phyloP scores from a whole-genome alignment of 352 stramenopile genomes.

The Pythium phragmitis region DNA sequence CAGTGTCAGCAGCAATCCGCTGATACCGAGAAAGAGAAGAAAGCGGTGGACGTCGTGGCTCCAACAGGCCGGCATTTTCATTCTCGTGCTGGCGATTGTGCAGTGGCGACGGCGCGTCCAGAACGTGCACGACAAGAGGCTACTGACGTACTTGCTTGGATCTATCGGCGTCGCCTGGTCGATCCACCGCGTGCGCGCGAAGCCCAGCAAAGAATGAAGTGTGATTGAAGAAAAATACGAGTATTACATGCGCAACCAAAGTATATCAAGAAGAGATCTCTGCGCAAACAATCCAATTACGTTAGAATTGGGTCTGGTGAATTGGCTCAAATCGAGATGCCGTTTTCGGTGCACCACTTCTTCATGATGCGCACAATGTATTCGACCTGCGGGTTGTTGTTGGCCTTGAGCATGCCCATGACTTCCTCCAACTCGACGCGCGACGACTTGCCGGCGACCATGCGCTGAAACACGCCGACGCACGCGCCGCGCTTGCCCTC shows the following conservation, averaged over 20 bases:
- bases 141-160: conserved; percentile 61
- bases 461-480: conserved; percentile 93
- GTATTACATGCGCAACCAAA: background rate
- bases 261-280: background rate
- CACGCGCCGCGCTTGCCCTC: conserved; percentile 95
- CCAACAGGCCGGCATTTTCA: conserved; percentile 30
- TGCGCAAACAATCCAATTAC: background rate
- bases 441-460: conserved; percentile 89
- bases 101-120: conserved; percentile 51
- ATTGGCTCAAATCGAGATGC: conserved; percentile 62
- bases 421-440: conserved; percentile 91
- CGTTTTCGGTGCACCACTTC: conserved; percentile 93
- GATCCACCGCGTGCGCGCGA: conserved; percentile 47
- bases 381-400: conserved; percentile 94
- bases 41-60: conserved; percentile 27
- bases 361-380: conserved; percentile 96
- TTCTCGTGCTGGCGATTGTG: conserved; percentile 40
- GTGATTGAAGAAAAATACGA: background rate
- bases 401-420: conserved; percentile 91
- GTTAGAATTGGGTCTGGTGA: background rate
- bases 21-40: conserved; percentile 7
- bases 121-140: conserved; percentile 48
- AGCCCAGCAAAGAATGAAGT: conserved; percentile 27
- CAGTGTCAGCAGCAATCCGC: conserved; percentile 10
- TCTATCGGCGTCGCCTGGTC: conserved; percentile 64